These are phyloP conservation scores for Blastomyces parvus DNA, from an alignment of 2,329 filamentous ascomycete genomes.

Conservation along the genomic window DNA sequence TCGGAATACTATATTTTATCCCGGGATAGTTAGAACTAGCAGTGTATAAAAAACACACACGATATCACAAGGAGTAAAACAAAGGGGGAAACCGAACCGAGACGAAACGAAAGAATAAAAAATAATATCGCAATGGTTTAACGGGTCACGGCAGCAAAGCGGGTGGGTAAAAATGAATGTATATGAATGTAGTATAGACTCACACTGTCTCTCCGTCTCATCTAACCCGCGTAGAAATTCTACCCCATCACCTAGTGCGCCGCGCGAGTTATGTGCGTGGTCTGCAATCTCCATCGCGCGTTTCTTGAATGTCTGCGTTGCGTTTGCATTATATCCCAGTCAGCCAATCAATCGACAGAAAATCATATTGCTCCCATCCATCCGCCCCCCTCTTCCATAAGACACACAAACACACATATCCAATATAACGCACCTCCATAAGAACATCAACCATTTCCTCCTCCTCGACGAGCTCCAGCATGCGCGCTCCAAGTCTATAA, in stretches of 20 bases:
- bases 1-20: constrained; percentile 50
- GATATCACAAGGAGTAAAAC: neutral
- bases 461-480: constrained; percentile 87
- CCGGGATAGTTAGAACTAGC: constrained; percentile 16
- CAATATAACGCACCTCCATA: constrained; percentile 36
- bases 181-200: constrained; percentile 23
- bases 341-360: too few species aligned
- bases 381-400: neutral
- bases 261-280: constrained; percentile 75
- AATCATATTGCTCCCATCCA: neutral
- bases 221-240: constrained; percentile 85
- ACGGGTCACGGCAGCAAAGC: neutral
- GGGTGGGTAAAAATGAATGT: neutral
- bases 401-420: neutral
- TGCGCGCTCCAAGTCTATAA: constrained; percentile 73
- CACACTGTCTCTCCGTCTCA: constrained; percentile 69
- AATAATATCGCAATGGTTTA: neutral
- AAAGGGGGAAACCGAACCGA: neutral
- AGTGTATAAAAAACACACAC: neutral
- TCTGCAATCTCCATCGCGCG: constrained; percentile 75
- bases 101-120: neutral
- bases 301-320: constrained; percentile 62
- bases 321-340: too few species aligned
- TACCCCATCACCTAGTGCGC: constrained; percentile 55
- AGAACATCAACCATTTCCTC: constrained; percentile 67